These are phyloP conservation scores for Colletotrichum sp. DNA, from an alignment of 2,329 filamentous ascomycete species.

Conservation along the genomic window DNA sequence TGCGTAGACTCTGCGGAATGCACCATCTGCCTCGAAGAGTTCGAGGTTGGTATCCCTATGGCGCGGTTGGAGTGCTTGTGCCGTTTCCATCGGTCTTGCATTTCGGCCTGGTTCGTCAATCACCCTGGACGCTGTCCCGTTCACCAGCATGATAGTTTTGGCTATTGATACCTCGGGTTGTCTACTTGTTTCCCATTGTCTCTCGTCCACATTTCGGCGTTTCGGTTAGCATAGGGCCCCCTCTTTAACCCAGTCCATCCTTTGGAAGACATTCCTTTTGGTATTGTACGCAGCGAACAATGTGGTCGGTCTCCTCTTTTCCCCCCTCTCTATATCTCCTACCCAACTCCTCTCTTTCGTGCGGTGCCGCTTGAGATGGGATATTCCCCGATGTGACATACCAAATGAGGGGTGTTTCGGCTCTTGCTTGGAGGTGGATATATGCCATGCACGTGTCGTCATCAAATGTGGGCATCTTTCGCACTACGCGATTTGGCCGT, in stretches of 20 bases:
- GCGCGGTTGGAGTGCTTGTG: slow-evolving; percentile 71
- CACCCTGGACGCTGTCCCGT: slow-evolving; percentile 69
- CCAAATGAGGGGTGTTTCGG: not conserved
- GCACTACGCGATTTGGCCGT: not conserved
- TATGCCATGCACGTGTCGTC: not conserved
- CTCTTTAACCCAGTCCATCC: slow-evolving; percentile 6
- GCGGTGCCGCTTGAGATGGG: not conserved
- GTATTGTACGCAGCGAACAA: not conserved
- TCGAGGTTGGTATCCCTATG: slow-evolving; percentile 66
- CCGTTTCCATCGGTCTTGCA: slow-evolving; percentile 66
- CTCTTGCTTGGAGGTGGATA: not conserved
- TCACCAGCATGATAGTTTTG: slow-evolving; percentile 68
- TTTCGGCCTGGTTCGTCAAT: slow-evolving; percentile 65
- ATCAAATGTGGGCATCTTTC: not conserved
- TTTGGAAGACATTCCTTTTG: not conserved
- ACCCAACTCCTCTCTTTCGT: not conserved
- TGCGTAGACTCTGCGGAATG: slow-evolving; percentile 72
- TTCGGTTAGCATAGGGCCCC: not conserved
- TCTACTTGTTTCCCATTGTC: not conserved
- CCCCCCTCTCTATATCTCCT: not conserved
- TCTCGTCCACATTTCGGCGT: slow-evolving; percentile 6
- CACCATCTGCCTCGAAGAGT: slow-evolving; percentile 72
- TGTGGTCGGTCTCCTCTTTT: not conserved
- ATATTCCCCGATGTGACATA: not conserved
- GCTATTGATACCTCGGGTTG: slow-evolving; percentile 41